phyloP scores from a whole-genome alignment of 768 basidiomycete species.

The Russula virescens region DNA sequence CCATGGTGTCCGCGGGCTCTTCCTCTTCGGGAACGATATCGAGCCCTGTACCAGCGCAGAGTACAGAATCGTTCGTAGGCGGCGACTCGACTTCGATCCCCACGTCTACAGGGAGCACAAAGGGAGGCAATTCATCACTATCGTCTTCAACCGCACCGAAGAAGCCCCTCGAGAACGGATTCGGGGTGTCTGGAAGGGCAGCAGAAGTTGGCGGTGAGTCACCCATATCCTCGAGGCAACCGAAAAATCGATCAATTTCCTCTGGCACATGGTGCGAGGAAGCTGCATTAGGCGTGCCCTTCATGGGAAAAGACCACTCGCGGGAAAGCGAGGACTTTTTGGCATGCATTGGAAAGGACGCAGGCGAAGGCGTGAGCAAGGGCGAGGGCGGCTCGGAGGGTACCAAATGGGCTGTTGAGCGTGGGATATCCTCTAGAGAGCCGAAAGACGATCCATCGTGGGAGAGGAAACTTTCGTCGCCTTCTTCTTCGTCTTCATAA shows the following conservation, averaged over 20 bases:
- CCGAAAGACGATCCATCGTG: conserved; percentile 28
- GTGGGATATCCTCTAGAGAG: conserved; percentile 31
- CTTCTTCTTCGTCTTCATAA: conserved; percentile 70
- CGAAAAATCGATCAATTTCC: conserved; percentile 74
- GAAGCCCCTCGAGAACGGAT: conserved; percentile 48
- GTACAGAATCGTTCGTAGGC: conserved; percentile 33
- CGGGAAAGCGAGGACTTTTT: conserved; percentile 48
- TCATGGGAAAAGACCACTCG: conserved; percentile 55
- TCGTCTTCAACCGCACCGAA: conserved; percentile 40
- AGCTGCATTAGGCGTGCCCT: conserved; percentile 19
- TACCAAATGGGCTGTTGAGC: conserved; percentile 29
- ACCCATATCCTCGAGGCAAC: conserved; percentile 52
- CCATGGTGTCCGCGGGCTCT: conserved; percentile 32
- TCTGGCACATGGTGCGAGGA: conserved; percentile 31
- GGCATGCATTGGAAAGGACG: conserved; percentile 29
- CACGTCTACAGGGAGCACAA: conserved; percentile 43
- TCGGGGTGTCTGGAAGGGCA: conserved; percentile 41
- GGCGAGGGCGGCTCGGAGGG: conserved; percentile 32
- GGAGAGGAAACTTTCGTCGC: conserved; percentile 51
- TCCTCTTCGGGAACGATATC: conserved; percentile 42
- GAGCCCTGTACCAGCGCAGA: conserved; percentile 31
- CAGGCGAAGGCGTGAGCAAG: conserved; percentile 27
- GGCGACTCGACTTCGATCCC: conserved; percentile 32
- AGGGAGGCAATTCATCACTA: conserved; percentile 48
- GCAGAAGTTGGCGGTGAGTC: conserved; percentile 41